Base-by-base conservation (phyloP, 2,329 filamentous ascomycete species). In the Ustulina deusta region DNA sequence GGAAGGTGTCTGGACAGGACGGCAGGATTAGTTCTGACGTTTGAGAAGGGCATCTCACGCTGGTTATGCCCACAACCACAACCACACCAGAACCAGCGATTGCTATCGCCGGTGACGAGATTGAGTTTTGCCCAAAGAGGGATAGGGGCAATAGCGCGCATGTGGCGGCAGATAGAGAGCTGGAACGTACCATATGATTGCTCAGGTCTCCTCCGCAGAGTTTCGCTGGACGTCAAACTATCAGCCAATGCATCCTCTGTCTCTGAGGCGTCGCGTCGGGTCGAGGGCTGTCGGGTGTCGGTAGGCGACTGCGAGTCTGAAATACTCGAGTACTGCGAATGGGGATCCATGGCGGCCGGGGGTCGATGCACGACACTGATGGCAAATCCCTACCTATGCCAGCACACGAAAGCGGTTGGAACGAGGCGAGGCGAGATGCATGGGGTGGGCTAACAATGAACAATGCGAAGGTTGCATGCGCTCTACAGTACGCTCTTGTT, bases 141-240 rank as follows among this genome's bases (percentile, higher is more conserved):
- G 32, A 52, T 11, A 59, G 22, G 2, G 22, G 56, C 56, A 38
- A 68, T 63, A 63, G 70, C 66, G 70, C 66, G 65, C 66, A 68
- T 65, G 40, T 49, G 49, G 52, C 51, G 61, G 22, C 40, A 46
- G 40, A 62, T n/a, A n/a, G 40, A 57, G 40, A 57, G 44, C 17
- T 57, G 48, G 32, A 38, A 80, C 83, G 66, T 80, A 90, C 88
- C 88, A 79, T 90, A 90, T 25, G 79, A 80, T 27, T 73, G 72
- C 71, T 90, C 88, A 64, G 85, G 82, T 71, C 86, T 83, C 72
- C 86, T 83, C 71, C 89, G 84, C 72, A 89, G 81, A 17, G 88
- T 89, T 64, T 90, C 88, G 25, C 84, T 85, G 22, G 87, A 87
- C 74, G 88, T 86, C 73, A 84, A 84, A 77, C 83, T 87, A 72